A percentile compares a stretch with the other conserved stretches of the same genome.
Conservation (phyloP, 208 protist genomes). For the Acanthamoeba lenticulata region DNA sequence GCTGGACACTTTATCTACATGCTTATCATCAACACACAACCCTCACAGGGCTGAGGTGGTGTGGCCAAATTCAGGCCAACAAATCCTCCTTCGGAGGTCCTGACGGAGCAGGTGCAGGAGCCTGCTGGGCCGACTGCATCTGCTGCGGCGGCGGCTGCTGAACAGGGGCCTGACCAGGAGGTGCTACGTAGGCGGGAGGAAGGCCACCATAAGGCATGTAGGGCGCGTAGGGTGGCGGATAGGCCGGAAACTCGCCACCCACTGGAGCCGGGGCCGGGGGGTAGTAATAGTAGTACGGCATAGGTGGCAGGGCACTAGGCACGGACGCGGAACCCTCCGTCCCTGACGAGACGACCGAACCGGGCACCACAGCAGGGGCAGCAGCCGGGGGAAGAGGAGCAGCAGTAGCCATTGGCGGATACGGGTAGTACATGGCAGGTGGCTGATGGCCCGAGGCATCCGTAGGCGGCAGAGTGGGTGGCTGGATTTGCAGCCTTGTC, state of each 20-base stretch:
- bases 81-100: neutral
- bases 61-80: too few species aligned
- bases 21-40: too few species aligned
- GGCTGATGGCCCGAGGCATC: neutral
- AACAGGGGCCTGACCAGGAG: neutral
- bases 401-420: neutral
- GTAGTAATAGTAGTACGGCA: neutral
- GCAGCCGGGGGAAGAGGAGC: neutral
- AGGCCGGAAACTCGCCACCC: neutral
- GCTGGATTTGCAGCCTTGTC: neutral
- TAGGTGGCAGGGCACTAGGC: neutral
- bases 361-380: neutral
- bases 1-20: too few species aligned
- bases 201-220: neutral
- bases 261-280: too few species aligned
- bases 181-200: neutral
- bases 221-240: neutral
- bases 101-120: neutral
- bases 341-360: neutral
- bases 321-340: neutral
- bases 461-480: neutral
- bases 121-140: neutral
- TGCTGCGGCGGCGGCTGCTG: neutral
- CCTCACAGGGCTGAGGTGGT: too few species aligned
- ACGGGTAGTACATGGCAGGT: neutral